Evolutionary conservation across 2,329 filamentous ascomycete species (phyloP).

Genomic region (Herpotrichia juniperi): DNA sequence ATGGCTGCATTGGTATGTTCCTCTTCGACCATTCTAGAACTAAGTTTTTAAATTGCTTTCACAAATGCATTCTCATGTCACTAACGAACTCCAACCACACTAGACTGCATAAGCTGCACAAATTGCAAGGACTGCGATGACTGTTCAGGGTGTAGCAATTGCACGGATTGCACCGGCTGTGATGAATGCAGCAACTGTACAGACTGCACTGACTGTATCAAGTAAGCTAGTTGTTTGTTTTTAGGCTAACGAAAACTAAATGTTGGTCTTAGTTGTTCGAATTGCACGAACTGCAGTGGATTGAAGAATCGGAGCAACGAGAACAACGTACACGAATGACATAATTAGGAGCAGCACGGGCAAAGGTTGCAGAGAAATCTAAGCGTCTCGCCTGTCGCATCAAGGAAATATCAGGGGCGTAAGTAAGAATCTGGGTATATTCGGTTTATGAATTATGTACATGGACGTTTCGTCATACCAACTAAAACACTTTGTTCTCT

Average conservation of each 20-base stretch:
- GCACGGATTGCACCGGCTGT: background rate
- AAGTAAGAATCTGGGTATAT: no score
- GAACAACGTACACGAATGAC: background rate
- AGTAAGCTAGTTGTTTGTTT: background rate
- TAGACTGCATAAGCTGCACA: background rate
- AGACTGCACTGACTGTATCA: background rate
- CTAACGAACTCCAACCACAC: background rate
- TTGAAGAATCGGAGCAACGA: background rate
- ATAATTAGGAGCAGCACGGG: no score
- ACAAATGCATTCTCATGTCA: no score
- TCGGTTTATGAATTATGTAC: no score
- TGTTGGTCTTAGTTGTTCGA: background rate
- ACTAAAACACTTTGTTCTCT: no score
- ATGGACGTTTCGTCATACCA: no score
- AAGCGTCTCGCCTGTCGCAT: no score
- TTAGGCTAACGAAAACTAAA: background rate
- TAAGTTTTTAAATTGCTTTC: background rate
- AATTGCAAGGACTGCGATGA: background rate
- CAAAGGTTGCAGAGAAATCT: no score
- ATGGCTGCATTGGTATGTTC: background rate
- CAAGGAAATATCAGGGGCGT: no score
- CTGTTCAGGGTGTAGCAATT: background rate
- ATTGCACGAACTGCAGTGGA: slow-evolving; percentile 2
- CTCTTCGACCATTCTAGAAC: background rate
- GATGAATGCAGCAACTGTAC: background rate